Percentiles rank a stretch among this genome's conserved stretches.
These are phyloP conservation scores for Cercospora zeae-maydis DNA, from an alignment of 2,329 filamentous ascomycete genomes.

Conservation along the genomic window DNA sequence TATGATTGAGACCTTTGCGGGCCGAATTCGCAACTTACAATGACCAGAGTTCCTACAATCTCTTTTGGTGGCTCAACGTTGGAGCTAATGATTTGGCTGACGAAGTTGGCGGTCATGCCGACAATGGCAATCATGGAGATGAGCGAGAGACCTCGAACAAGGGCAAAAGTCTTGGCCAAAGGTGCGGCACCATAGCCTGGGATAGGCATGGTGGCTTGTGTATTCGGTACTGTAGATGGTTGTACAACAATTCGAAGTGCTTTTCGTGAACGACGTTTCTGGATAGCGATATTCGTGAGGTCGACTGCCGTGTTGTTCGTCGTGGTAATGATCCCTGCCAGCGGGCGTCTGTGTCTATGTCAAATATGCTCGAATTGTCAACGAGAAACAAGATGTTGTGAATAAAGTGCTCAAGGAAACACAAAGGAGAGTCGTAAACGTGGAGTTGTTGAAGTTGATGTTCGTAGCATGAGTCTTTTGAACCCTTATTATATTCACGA, in stretches of 20 bases:
- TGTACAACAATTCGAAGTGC: constrained; percentile 10
- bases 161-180: constrained; percentile 73
- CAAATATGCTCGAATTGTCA: background rate
- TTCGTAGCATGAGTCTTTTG: background rate
- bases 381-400: background rate
- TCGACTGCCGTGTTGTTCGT: constrained; percentile 6
- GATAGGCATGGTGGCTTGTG: constrained; percentile 47
- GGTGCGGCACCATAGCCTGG: constrained; percentile 62
- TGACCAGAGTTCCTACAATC: constrained; percentile 71
- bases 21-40: constrained; percentile 57
- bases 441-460: constrained; percentile 1
- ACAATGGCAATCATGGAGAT: constrained; percentile 72
- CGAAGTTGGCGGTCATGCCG: constrained; percentile 77
- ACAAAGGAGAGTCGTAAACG: constrained; percentile 21
- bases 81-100: constrained; percentile 67
- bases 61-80: constrained; percentile 66
- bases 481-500: constrained; percentile 14
- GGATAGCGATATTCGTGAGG: constrained; percentile 5
- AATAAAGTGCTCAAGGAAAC: constrained; percentile 3
- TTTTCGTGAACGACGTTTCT: constrained; percentile 10
- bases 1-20: constrained; percentile 24
- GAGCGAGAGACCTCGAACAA: constrained; percentile 67
- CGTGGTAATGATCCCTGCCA: constrained; percentile 25
- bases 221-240: background rate
- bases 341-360: constrained; percentile 24